Base-by-base conservation (phyloP, 1,139 yeast genomes). In the Debaryomyces robertsiae region DNA sequence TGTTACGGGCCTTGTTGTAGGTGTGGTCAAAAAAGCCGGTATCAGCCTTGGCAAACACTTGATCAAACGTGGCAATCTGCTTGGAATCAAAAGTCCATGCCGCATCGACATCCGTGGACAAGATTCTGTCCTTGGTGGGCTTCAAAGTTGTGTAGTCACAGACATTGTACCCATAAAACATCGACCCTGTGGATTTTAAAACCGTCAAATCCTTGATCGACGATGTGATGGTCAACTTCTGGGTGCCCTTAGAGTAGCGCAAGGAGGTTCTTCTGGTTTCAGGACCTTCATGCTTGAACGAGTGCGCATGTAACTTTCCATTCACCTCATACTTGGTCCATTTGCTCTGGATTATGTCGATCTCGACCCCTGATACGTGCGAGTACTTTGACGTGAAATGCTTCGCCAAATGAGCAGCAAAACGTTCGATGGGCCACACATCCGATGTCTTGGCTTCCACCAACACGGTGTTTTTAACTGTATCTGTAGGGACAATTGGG, bases 401-500 rank as follows among this genome's bases (percentile, higher is more conserved):
- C 56, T 82, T 72, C 35, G 89, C 95, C 49, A 90, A 72, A 50
- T 81, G 87, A 30, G 91, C 89, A 30, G 94, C 97, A 65, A 88
- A 90, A 44, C 85, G 73, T 73, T 90, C 97, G 52, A 87, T 84
- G 46, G 96, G 96, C 87, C 93, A 87, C 32, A 82, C 86, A 45
- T 87, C 87, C 44, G 81, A 75, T 55, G 75, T 83, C 66, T 86
- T 87, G 47, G 96, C 96, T 54, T 87, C 82, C 30, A 90, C 69
- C 61, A 82, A 75, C 49, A 88, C 80, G 42, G 96, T 90, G 73
- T 90, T 90, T 67, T 90, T 90, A 46, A 89, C 91, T 1, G 96
- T 89, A 64, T 90, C 97, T 9, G 97, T 90, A 42, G 97, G 96
- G 36, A 90, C 95, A 56, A 90, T 82, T n/a, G 86, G 77, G 2